Evolutionary conservation across 192 early-diverging fungal genomes (phyloP), one percentile per base, ranked within the genome.

Genomic region (Coemansia sp.): DNA sequence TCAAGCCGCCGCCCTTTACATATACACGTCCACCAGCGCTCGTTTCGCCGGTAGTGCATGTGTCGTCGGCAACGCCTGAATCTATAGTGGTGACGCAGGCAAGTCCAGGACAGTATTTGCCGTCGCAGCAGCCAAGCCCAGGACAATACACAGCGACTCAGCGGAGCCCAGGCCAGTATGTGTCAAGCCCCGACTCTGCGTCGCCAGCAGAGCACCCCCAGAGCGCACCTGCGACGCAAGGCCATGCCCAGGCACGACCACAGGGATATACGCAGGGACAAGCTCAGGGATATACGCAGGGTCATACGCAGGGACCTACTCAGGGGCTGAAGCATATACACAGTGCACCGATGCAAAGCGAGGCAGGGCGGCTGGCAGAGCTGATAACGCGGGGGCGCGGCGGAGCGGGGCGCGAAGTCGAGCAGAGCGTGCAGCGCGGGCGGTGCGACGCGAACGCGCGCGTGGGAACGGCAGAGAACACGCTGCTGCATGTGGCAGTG

Each of bases 401-500:
- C 24, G 43, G 22, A 2, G 57, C 17, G 17, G 38, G 68, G 2
- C 27, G 51, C 3, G 64, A 66, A 17, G 5, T 80, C 5, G 69
- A 61, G 29, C 54, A 60, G 54, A 22, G 58, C 48, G 39, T 80
- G 45, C 59, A 22, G 11, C 15, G 65, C 58, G 45, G 29, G 45
- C 19, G 49, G 43, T 38, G 68, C n/a, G 32, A 62, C n/a, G 35
- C 59, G 14, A 63, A 73, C 57, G 38, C 47, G 19, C 43, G 53
- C 0, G 45, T 79, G 8, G 55, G 55, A 29, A 19, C 49, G 43
- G 27, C 37, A 3, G 64, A 64, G 11, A 59, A 72, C 19, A 51
- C 50, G 10, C 57, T 64, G 59, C 65, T 80, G 59, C 69, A 72
- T 15, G 19, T 62, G 35, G 77, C 77, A 0, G 55, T 53, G n/a